Conservation (phyloP, 805 yeast species). For the Saccharomycopsis sp. region DNA sequence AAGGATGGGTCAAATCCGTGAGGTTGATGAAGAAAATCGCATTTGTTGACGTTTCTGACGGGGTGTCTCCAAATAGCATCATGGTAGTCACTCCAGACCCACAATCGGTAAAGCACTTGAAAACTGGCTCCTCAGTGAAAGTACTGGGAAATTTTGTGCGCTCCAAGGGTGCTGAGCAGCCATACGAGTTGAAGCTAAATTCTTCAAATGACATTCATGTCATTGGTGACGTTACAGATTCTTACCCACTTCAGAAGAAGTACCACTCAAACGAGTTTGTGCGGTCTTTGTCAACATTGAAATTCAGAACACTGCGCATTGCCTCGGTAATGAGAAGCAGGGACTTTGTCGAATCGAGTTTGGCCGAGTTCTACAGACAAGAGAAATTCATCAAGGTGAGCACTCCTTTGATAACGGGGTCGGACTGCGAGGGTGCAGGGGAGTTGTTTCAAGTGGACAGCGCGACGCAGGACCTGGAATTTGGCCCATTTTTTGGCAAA, state of each 20-base stretch:
- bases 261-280: slow-evolving; percentile 55
- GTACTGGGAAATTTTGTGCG: slow-evolving; percentile 36
- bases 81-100: slow-evolving; percentile 40
- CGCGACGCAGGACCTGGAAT: slow-evolving; percentile 23
- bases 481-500: slow-evolving; percentile 50
- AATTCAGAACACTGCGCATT: slow-evolving; percentile 64
- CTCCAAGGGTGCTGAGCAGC: slow-evolving; percentile 44
- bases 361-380: slow-evolving; percentile 45
- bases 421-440: slow-evolving; percentile 98
- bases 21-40: slow-evolving; percentile 67
- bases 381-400: slow-evolving; percentile 59
- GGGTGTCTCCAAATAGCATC: slow-evolving; percentile 47
- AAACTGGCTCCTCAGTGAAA: slow-evolving; percentile 40
- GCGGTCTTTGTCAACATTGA: slow-evolving; percentile 62
- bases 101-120: slow-evolving; percentile 26
- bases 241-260: slow-evolving; percentile 82
- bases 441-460: slow-evolving; percentile 62
- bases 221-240: slow-evolving; percentile 51
- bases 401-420: slow-evolving; percentile 80
- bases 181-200: slow-evolving; percentile 39
- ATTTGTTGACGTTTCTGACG: slow-evolving; percentile 76
- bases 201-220: slow-evolving; percentile 32
- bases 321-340: slow-evolving; percentile 65
- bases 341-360: slow-evolving; percentile 48
- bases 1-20: slow-evolving; percentile 70